phyloP scores from a whole-genome alignment of 257 asterid species.

The Solanum corneliomulleri region DNA sequence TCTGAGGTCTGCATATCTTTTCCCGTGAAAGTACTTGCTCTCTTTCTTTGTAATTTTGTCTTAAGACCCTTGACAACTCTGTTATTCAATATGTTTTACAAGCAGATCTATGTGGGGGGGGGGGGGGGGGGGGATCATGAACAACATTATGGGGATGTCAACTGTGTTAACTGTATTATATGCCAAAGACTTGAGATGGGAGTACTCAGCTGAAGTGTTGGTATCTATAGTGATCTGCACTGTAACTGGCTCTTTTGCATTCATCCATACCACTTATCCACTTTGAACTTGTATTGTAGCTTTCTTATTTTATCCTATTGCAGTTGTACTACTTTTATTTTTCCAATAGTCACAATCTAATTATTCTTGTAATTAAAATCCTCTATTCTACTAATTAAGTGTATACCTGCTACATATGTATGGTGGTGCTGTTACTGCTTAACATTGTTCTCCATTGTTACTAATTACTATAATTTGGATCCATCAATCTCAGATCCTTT shows the following conservation, averaged over 20 bases:
- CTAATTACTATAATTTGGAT: neutral
- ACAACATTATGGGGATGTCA: constrained; percentile 46
- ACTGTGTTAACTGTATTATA: constrained; percentile 35
- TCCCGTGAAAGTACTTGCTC: neutral
- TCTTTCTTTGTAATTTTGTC: neutral
- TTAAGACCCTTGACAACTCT: neutral
- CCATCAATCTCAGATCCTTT: neutral
- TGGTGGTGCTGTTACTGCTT: neutral
- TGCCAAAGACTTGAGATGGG: constrained; percentile 46
- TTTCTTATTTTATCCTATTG: constrained; percentile 38
- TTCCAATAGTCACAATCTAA: constrained; percentile 12
- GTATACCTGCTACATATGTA: neutral
- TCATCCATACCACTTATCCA: constrained; percentile 23
- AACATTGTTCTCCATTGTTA: neutral
- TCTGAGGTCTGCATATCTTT: constrained; percentile 37
- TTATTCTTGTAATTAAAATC: neutral
- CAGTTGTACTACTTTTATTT: constrained; percentile 29
- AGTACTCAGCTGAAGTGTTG: constrained; percentile 57
- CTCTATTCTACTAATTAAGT: neutral
- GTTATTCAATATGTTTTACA: neutral
- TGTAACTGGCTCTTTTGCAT: constrained; percentile 32
- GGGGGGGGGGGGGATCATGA: constrained; percentile 60
- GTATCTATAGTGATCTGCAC: constrained; percentile 30
- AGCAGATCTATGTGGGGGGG: constrained; percentile 56
- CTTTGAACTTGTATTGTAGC: constrained; percentile 45